Evolutionary conservation across 768 basidiomycete genomes (phyloP).

Genomic region (Lenzites betulinus): DNA sequence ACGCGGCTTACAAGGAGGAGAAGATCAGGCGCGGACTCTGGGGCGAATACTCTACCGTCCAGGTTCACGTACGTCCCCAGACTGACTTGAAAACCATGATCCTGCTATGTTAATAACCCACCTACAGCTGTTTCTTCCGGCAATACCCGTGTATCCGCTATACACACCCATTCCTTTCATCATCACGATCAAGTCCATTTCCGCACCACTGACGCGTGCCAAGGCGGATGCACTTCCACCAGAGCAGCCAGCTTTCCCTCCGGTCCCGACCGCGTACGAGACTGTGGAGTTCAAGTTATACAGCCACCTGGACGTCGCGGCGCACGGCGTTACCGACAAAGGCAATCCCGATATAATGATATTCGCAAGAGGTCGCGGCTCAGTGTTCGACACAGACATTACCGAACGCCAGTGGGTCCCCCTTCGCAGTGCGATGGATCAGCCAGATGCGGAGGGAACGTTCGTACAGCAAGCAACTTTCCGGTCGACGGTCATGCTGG

Average conservation of each 20-base stretch:
- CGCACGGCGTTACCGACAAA: background rate
- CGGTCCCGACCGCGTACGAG: background rate
- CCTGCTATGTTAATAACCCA: background rate
- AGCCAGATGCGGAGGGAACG: slow-evolving; percentile 2
- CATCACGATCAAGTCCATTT: slow-evolving; percentile 14
- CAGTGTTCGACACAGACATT: background rate
- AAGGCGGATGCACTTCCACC: background rate
- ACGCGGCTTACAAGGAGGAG: background rate
- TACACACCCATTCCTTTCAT: slow-evolving; percentile 18
- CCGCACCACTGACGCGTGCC: slow-evolving; percentile 5
- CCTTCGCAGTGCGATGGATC: background rate
- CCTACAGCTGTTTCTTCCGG: slow-evolving; percentile 13
- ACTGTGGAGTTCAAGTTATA: slow-evolving; percentile 14
- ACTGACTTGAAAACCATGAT: background rate
- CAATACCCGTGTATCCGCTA: slow-evolving; percentile 9
- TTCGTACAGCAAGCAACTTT: slow-evolving; percentile 22
- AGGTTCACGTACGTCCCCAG: slow-evolving; percentile 9
- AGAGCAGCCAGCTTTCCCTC: slow-evolving; percentile 12
- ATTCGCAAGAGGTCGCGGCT: no score
- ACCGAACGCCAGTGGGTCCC: slow-evolving; percentile 2
- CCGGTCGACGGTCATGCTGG: slow-evolving; percentile 10
- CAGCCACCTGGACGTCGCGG: slow-evolving; percentile 5
- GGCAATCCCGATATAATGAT: background rate
- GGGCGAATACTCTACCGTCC: slow-evolving; percentile 9
- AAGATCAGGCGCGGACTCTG: slow-evolving; percentile 10